Evolutionary conservation across 2,329 filamentous ascomycete species (phyloP).

Genomic region (Fusarium penzigii): DNA sequence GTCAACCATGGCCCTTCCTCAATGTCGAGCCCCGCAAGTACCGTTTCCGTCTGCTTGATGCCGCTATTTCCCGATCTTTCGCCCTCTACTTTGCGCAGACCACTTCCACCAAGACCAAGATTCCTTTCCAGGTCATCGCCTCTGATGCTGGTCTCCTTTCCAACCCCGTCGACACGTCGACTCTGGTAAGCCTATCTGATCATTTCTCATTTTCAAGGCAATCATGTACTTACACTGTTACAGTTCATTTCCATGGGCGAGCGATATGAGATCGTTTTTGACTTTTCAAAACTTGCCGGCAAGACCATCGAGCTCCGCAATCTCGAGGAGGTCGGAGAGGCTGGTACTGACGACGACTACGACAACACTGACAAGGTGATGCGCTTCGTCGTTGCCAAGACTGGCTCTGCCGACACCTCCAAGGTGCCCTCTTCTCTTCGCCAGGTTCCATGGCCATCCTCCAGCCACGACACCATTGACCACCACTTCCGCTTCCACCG

Average conservation of each 20-base stretch:
- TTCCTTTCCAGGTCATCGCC: constrained; percentile 55
- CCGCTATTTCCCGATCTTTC: constrained; percentile 49
- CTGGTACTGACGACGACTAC: constrained; percentile 50
- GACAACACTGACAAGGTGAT: constrained; percentile 53
- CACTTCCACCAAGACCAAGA: constrained; percentile 22
- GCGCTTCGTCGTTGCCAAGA: constrained; percentile 49
- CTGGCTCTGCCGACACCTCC: constrained; percentile 36
- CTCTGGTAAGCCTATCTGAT: constrained; percentile 28
- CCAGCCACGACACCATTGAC: constrained; percentile 36
- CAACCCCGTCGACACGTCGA: constrained; percentile 42
- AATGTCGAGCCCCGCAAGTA: constrained; percentile 63
- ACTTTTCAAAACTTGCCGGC: constrained; percentile 51
- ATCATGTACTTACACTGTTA: neutral
- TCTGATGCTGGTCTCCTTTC: constrained; percentile 55
- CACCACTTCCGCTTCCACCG: constrained; percentile 49
- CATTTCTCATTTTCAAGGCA: neutral
- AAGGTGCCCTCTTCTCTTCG: constrained; percentile 41
- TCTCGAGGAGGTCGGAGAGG: constrained; percentile 21
- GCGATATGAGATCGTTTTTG: constrained; percentile 58
- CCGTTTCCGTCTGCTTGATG: constrained; percentile 55
- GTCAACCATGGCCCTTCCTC: constrained; percentile 59
- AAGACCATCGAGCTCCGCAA: constrained; percentile 47
- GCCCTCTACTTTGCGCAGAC: constrained; percentile 46
- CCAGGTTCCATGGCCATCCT: constrained; percentile 16
- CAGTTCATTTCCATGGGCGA: constrained; percentile 54